phyloP scores from a whole-genome alignment of 140 eudicot genomes.

The Oenanthe javanica region DNA sequence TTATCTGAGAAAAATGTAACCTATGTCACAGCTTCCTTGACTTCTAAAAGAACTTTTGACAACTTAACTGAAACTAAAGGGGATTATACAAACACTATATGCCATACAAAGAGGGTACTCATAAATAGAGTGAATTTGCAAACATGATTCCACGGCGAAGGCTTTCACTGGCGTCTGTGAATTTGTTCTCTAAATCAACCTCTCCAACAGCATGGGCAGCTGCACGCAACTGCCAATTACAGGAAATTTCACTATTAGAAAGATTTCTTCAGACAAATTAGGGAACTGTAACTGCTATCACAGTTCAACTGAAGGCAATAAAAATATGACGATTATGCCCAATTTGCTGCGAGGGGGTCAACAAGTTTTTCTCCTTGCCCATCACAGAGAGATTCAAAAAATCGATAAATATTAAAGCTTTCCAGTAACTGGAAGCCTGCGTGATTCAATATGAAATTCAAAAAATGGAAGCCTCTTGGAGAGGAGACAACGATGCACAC shows the following conservation, averaged over 20 bases:
- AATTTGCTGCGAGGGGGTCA: background rate
- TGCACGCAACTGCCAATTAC: slow-evolving; percentile 54
- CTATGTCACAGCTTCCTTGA: background rate
- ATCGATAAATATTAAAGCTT: background rate
- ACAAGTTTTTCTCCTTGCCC: background rate
- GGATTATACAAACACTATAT: background rate
- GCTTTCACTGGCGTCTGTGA: slow-evolving; percentile 86
- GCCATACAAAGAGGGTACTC: background rate
- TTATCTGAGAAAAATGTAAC: background rate
- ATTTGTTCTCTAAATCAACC: slow-evolving; percentile 70
- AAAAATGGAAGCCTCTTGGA: background rate
- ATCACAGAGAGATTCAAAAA: background rate
- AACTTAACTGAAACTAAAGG: background rate
- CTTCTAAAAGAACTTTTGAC: background rate
- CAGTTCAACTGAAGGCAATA: background rate
- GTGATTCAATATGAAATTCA: no score
- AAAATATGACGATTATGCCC: background rate
- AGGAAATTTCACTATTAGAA: background rate
- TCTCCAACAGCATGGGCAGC: slow-evolving; percentile 98
- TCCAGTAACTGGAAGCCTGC: no score
- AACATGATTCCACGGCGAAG: slow-evolving; percentile 96
- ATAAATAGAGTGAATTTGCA: slow-evolving; percentile 83
- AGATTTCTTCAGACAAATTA: background rate
- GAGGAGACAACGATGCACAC: background rate
- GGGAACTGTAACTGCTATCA: background rate